A percentile compares a stretch with the other conserved stretches of the same genome.
Evolutionary conservation across 1,284 basidiomycete genomes (phyloP).

Genomic region (Cutaneotrichosporon sp.): DNA sequence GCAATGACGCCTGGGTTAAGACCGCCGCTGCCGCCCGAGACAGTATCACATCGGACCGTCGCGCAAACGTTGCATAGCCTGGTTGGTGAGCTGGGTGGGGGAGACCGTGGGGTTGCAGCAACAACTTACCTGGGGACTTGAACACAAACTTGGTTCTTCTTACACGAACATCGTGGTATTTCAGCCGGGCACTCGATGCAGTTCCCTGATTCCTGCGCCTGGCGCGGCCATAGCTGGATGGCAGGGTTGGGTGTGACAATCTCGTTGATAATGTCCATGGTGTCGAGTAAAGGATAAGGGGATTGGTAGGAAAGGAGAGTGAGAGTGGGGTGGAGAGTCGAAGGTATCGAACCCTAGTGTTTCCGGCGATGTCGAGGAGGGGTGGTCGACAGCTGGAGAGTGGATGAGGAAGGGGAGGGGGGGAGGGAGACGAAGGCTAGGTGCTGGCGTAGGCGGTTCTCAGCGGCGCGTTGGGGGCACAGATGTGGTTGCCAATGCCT

Average conservation of each 20-base stretch:
- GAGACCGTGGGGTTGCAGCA: neutral
- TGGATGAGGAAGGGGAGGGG: neutral
- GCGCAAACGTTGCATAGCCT: slow-evolving; percentile 44
- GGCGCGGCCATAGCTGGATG: neutral
- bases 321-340: neutral
- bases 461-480: slow-evolving; percentile 3
- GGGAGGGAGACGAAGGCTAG: neutral
- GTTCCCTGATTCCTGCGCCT: neutral
- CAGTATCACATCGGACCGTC: neutral
- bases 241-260: neutral
- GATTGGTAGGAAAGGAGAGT: neutral
- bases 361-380: neutral
- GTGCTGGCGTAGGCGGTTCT: slow-evolving; percentile 5
- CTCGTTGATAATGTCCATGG: slow-evolving; percentile 1
- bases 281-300: neutral
- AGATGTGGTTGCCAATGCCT: slow-evolving; percentile 11
- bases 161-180: slow-evolving; percentile 4
- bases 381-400: slow-evolving; percentile 1
- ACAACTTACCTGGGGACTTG: neutral
- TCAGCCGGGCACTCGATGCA: slow-evolving; percentile 8
- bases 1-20: slow-evolving; percentile 52
- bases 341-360: neutral
- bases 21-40: neutral
- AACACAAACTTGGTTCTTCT: neutral
- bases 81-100: neutral